These are phyloP conservation scores for Neurospora discreta DNA, from an alignment of 495 filamentous ascomycete species.

Conservation along the genomic window DNA sequence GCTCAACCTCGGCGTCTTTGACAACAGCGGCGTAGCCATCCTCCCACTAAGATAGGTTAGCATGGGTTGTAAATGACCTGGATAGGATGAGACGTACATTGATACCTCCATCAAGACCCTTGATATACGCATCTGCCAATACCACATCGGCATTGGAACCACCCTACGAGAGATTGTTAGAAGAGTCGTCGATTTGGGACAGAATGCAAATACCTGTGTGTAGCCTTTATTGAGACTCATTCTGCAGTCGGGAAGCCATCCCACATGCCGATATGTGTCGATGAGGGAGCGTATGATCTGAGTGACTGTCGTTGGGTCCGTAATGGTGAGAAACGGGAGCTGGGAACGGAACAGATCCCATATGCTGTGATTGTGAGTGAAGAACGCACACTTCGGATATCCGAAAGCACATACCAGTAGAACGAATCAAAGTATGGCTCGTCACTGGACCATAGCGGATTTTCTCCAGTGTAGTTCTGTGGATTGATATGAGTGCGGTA, in stretches of 20 bases:
- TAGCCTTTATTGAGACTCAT: conserved; percentile 56
- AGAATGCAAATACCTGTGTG: conserved; percentile 38
- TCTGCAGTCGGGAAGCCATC: conserved; percentile 58
- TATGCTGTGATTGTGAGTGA: conserved; percentile 17
- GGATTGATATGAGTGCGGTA: conserved; percentile 64
- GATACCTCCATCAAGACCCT: conserved; percentile 50
- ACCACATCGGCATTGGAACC: conserved; percentile 74
- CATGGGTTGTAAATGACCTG: neutral
- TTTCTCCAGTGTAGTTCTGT: conserved; percentile 72
- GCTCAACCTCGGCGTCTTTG: conserved; percentile 66
- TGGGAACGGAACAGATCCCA: conserved; percentile 69
- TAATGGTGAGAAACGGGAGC: conserved; percentile 57
- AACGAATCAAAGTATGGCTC: conserved; percentile 79
- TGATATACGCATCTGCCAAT: conserved; percentile 58
- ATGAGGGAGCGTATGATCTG: conserved; percentile 59
- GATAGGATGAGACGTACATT: conserved; percentile 31
- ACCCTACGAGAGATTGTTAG: conserved; percentile 27
- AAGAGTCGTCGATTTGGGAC: neutral
- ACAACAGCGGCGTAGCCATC: conserved; percentile 63
- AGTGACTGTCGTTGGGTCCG: conserved; percentile 53
- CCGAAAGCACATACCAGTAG: conserved; percentile 43
- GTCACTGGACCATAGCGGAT: conserved; percentile 56
- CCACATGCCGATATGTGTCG: conserved; percentile 61
- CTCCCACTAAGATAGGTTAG: conserved; percentile 38
- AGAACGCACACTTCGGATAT: neutral